Conservation (phyloP, 768 basidiomycete genomes). For the Mycena maculata region DNA sequence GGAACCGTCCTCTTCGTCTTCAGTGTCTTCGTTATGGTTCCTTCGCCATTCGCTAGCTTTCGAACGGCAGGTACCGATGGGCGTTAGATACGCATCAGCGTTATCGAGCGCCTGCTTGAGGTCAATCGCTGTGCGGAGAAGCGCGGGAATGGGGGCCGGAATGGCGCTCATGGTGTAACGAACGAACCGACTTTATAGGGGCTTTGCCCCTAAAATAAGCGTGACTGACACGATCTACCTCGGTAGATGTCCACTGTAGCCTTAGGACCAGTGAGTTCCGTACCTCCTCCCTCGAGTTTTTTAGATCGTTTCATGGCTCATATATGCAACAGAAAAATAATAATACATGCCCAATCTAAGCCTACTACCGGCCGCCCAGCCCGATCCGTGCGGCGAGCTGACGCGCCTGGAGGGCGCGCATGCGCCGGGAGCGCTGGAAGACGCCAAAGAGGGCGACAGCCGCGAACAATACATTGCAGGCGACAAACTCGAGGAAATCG, state of each 20-base stretch:
- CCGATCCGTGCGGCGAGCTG: conserved; percentile 85
- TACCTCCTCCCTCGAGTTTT: too few species aligned
- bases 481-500: conserved; percentile 93
- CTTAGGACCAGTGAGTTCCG: too few species aligned
- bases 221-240: too few species aligned
- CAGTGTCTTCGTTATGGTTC: background rate
- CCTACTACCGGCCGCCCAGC: background rate
- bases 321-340: background rate
- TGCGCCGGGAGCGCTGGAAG: conserved; percentile 72
- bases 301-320: too few species aligned
- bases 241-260: too few species aligned
- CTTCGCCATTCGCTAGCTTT: conserved; percentile 13
- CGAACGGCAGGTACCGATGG: conserved; percentile 12
- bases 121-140: conserved; percentile 19
- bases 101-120: conserved; percentile 18
- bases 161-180: background rate
- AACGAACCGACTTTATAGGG: too few species aligned
- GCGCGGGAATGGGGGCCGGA: background rate
- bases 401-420: conserved; percentile 81
- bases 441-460: conserved; percentile 73
- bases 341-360: background rate
- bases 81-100: conserved; percentile 12
- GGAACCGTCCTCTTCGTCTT: background rate
- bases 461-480: conserved; percentile 82
- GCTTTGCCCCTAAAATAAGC: too few species aligned